A percentile compares a stretch with the other conserved stretches of the same genome.
These are phyloP conservation scores for Didymellaceae sp. DNA, from an alignment of 2,329 filamentous ascomycete species.

Conservation along the genomic window DNA sequence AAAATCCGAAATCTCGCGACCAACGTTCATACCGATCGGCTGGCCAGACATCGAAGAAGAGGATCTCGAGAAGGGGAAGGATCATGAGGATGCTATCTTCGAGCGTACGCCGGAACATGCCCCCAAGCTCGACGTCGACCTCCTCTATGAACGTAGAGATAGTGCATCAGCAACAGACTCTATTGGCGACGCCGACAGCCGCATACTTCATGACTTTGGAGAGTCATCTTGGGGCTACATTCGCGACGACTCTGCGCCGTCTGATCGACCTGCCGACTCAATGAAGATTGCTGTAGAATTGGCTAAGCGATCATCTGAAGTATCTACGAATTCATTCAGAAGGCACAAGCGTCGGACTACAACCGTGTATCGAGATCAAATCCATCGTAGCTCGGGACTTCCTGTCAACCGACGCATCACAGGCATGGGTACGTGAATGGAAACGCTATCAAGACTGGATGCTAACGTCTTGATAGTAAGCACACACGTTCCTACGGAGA, in stretches of 20 bases:
- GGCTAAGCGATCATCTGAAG: conserved; percentile 43
- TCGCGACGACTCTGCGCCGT: conserved; percentile 37
- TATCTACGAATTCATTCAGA: conserved; percentile 34
- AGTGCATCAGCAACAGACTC: conserved; percentile 49
- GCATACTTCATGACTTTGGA: conserved; percentile 48
- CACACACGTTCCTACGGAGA: background rate
- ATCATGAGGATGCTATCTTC: conserved; percentile 20
- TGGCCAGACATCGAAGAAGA: conserved; percentile 35
- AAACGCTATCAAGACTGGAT: conserved; percentile 6
- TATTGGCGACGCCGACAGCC: conserved; percentile 47
- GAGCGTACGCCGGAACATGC: conserved; percentile 42
- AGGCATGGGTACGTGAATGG: conserved; percentile 29
- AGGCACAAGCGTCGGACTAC: conserved; percentile 35
- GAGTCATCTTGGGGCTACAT: conserved; percentile 49
- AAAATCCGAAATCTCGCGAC: conserved; percentile 51
- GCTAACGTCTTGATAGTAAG: conserved; percentile 18
- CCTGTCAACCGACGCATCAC: conserved; percentile 41
- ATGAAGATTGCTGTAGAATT: conserved; percentile 53
- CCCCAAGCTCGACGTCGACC: conserved; percentile 48
- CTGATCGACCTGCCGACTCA: conserved; percentile 51
- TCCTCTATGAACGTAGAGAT: conserved; percentile 34
- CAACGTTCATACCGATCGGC: conserved; percentile 44
- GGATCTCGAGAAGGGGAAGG: conserved; percentile 50
- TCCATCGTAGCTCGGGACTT: conserved; percentile 33
- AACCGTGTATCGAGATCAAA: conserved; percentile 34